Base-by-base conservation (phyloP, 495 filamentous ascomycete species). In the Clohesyomyces aquaticus region DNA sequence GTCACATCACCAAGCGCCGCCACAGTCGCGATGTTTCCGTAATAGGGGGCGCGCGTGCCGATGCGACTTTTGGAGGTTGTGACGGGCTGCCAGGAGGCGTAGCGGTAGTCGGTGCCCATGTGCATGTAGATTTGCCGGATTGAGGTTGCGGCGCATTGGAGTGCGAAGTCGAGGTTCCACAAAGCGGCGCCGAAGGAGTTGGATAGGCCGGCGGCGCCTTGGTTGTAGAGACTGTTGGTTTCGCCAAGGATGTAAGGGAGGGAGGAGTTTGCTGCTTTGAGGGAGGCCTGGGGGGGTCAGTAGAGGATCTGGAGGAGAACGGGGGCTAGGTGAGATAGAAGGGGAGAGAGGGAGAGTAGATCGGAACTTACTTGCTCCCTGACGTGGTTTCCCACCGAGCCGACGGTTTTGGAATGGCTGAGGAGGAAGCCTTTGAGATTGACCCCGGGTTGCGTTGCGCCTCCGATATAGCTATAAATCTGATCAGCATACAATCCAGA, bases 131-230 rank as follows among this genome's bases (percentile, higher is more conserved):
- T 78, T 46, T 85, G 79, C 12, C 74, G 74, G 77, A 89, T 84
- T 28, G 80, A 81, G 8, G 79, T 77, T 9, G 79, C 75, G 2
- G 85, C 87, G 51, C 78, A 77, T 67, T 81, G 83, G 16, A 88
- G 76, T 66, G 82, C 82, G 77, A 87, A 89, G 70, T 90, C 86
- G 11, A 88, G 69, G 32, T 77, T 82, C 87, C 87, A 90, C 28
- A 89, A 82, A 0, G 87, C 85, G 12, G 87, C 87, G 47, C 87
- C 87, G 72, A 89, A 90, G 2, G 84, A 77, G 75, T 89, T 87
- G 41, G 85, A 87, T 12, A 88, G 75, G 0, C 85, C 86, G 0
- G 83, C 82, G 1, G 76, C 77, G 56, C 87, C 87, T 75, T 88
- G 76, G 72, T 84, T 82, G 73, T 84, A 86, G 19, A 89, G 78